Evolutionary conservation across 2,329 filamentous ascomycete genomes (phyloP).

Genomic region (Cadophora sp.): DNA sequence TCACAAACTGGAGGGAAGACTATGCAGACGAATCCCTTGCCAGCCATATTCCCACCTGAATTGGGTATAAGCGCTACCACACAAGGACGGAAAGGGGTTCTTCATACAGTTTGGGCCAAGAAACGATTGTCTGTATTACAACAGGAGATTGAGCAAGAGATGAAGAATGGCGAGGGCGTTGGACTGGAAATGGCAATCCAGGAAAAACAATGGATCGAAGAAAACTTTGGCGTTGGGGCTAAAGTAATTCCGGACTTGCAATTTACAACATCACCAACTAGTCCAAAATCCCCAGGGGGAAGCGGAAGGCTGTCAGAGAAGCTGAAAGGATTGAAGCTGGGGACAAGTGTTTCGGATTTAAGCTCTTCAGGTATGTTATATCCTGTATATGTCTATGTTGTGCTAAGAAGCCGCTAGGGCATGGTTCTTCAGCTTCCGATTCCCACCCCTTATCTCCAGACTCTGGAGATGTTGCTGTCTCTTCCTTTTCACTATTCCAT

Average conservation of each 20-base stretch:
- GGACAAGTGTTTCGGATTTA: slow-evolving; percentile 73
- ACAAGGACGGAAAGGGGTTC: slow-evolving; percentile 77
- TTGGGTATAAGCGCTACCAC: slow-evolving; percentile 70
- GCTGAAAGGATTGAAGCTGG: slow-evolving; percentile 78
- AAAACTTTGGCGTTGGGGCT: slow-evolving; percentile 64
- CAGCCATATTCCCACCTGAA: slow-evolving; percentile 83
- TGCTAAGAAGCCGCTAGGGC: slow-evolving; percentile 23
- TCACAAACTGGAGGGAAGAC: slow-evolving; percentile 50
- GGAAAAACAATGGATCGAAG: slow-evolving; percentile 85
- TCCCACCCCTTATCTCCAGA: slow-evolving; percentile 62
- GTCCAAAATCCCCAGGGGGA: slow-evolving; percentile 64
- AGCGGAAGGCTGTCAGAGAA: slow-evolving; percentile 78
- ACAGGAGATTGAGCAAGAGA: slow-evolving; percentile 77
- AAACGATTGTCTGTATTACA: slow-evolving; percentile 78
- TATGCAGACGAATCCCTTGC: slow-evolving; percentile 77
- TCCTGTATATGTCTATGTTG: neutral
- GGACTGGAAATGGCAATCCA: slow-evolving; percentile 83
- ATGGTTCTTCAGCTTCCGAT: slow-evolving; percentile 13
- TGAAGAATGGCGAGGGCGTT: slow-evolving; percentile 80
- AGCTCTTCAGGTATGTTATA: slow-evolving; percentile 56
- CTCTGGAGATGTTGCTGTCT: slow-evolving; percentile 67
- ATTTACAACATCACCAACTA: slow-evolving; percentile 53
- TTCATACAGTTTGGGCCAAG: slow-evolving; percentile 89
- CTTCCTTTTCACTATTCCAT: slow-evolving; percentile 66
- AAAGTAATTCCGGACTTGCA: slow-evolving; percentile 41